These are phyloP conservation scores for Amphirosellinia nigrospora DNA, from an alignment of 495 filamentous ascomycete species.

Conservation along the genomic window DNA sequence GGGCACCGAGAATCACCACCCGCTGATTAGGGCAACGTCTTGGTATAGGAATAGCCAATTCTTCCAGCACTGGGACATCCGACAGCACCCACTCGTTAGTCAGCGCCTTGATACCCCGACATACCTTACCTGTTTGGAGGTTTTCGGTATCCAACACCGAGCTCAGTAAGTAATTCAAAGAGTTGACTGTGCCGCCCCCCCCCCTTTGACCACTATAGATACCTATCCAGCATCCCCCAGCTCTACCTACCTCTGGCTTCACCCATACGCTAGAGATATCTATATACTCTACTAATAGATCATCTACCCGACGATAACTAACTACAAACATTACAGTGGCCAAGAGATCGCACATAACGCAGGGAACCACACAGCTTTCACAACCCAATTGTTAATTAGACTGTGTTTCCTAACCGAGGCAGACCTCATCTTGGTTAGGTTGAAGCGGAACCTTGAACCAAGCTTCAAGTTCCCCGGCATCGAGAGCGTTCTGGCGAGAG, in stretches of 20 bases:
- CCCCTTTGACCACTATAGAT: neutral
- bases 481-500: slow-evolving; percentile 16
- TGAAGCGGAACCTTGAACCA: neutral
- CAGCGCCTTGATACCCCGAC: neutral
- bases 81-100: neutral
- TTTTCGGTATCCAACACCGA: slow-evolving; percentile 17
- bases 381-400: slow-evolving; percentile 10
- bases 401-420: slow-evolving; percentile 11
- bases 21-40: neutral
- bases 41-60: neutral
- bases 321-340: neutral
- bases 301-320: neutral
- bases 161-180: slow-evolving; percentile 1
- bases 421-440: neutral
- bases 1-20: slow-evolving; percentile 10
- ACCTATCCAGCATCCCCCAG: neutral
- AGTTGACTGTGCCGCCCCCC: neutral
- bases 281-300: neutral
- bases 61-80: slow-evolving; percentile 15
- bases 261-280: neutral
- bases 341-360: slow-evolving; percentile 19
- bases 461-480: slow-evolving; percentile 2
- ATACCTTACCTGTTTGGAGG: neutral
- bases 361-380: slow-evolving; percentile 22
- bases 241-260: neutral